phyloP scores from a whole-genome alignment of 257 asterid species.

The Oldenlandia corymbosa region DNA sequence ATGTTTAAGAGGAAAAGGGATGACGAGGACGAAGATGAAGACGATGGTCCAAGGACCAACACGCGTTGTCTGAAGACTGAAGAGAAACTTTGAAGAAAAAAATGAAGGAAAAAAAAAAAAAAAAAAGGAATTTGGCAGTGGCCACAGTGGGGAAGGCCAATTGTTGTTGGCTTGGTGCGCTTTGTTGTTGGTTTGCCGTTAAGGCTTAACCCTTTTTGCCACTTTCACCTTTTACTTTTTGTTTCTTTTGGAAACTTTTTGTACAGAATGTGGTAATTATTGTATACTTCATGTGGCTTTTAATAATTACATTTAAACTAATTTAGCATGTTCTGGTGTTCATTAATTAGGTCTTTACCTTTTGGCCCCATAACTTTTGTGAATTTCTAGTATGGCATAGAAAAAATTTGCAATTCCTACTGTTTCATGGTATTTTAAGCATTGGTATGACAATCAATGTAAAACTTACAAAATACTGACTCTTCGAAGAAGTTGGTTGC shows the following conservation, averaged over 20 bases:
- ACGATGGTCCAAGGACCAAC: constrained; percentile 17
- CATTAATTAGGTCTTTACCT: no score
- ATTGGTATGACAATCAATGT: no score
- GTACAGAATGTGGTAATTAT: not conserved
- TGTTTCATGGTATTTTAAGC: no score
- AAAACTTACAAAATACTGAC: no score
- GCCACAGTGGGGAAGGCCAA: constrained; percentile 11
- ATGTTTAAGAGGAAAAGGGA: not conserved
- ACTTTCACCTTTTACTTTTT: constrained; percentile 13
- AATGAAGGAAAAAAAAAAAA: no score
- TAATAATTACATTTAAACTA: no score
- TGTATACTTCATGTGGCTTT: no score
- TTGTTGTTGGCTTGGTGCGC: constrained; percentile 14
- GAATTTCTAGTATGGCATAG: no score
- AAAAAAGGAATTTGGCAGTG: not conserved
- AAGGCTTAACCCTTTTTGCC: not conserved
- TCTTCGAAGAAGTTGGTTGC: no score
- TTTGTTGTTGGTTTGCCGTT: not conserved
- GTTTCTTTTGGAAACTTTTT: not conserved
- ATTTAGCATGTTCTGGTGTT: no score
- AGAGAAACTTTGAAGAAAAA: not conserved
- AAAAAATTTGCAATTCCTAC: no score
- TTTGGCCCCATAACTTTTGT: no score
- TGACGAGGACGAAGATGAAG: constrained; percentile 16
- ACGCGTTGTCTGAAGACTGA: constrained; percentile 22